phyloP scores from a whole-genome alignment of 208 protist species.

The Trypanosoma vivax region DNA sequence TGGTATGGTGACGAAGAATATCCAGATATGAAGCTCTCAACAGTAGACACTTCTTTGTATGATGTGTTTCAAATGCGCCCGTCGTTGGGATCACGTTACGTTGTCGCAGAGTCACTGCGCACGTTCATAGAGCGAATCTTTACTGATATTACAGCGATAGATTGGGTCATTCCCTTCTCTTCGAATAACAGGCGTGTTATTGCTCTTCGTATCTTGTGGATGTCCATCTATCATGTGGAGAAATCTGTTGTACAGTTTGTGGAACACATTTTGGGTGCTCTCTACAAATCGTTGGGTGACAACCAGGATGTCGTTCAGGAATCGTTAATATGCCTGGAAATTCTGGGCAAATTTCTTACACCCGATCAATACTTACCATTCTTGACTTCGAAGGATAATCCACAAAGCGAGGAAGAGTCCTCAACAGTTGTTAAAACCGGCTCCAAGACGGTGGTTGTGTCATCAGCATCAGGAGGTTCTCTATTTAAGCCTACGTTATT shows the following conservation, averaged over 20 bases:
- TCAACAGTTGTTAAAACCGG: constrained; percentile 33
- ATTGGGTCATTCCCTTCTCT: constrained; percentile 86
- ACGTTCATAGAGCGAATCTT: constrained; percentile 62
- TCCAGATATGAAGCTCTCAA: constrained; percentile 47
- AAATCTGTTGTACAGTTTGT: constrained; percentile 76
- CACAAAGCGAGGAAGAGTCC: constrained; percentile 29
- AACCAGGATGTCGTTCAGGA: constrained; percentile 60
- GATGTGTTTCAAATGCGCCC: constrained; percentile 50
- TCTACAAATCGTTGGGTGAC: constrained; percentile 82
- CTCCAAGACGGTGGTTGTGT: constrained; percentile 59
- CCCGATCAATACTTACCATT: constrained; percentile 88
- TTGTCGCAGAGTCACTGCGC: constrained; percentile 65
- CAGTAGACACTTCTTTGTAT: constrained; percentile 21
- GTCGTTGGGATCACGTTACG: constrained; percentile 67
- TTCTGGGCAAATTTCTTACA: constrained; percentile 82
- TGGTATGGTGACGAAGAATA: constrained; percentile 91
- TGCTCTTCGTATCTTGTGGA: constrained; percentile 73
- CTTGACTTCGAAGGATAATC: constrained; percentile 43
- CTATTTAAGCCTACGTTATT: constrained; percentile 56
- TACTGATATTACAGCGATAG: constrained; percentile 64
- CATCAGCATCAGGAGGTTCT: constrained; percentile 23
- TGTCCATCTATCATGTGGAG: constrained; percentile 70
- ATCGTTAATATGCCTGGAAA: constrained; percentile 63
- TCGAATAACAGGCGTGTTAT: constrained; percentile 79
- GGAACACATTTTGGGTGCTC: constrained; percentile 67